Evolutionary conservation across 2,329 filamentous ascomycete species (phyloP).

Genomic region (Alternaria rosae): DNA sequence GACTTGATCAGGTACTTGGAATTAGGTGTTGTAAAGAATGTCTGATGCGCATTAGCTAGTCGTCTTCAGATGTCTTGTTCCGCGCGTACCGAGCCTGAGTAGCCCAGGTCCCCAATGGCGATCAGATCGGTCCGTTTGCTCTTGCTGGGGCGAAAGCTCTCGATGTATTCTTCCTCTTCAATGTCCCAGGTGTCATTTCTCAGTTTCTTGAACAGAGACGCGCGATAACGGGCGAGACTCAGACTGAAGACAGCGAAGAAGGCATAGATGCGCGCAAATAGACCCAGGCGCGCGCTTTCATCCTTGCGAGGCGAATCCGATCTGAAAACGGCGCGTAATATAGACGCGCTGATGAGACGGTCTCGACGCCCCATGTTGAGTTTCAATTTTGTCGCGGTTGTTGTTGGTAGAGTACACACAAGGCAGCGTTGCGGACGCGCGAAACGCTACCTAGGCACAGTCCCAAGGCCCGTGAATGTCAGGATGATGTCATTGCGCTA

Average conservation of each 20-base stretch:
- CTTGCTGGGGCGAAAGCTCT: conserved; percentile 58
- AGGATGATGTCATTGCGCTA: conserved; percentile 19
- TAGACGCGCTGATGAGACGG: conserved; percentile 48
- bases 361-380: conserved; percentile 46
- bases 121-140: conserved; percentile 56
- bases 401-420: conserved; percentile 3
- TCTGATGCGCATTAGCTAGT: conserved; percentile 49
- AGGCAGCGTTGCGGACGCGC: conserved; percentile 1
- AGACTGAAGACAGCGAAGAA: conserved; percentile 65
- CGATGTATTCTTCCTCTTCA: conserved; percentile 61
- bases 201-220: conserved; percentile 60
- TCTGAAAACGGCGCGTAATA: conserved; percentile 47
- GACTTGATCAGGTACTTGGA: conserved; percentile 75
- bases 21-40: conserved; percentile 74
- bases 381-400: not conserved
- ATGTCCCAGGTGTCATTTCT: conserved; percentile 62
- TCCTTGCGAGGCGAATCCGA: conserved; percentile 26
- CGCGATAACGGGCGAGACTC: conserved; percentile 56
- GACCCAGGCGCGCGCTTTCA: conserved; percentile 28
- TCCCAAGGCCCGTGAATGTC: not conserved
- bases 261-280: conserved; percentile 57
- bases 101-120: conserved; percentile 73
- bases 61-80: not conserved
- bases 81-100: conserved; percentile 68
- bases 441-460: conserved; percentile 4